Base-by-base conservation (phyloP, 2,329 filamentous ascomycete species). In the Colletotrichum theobromicola region DNA sequence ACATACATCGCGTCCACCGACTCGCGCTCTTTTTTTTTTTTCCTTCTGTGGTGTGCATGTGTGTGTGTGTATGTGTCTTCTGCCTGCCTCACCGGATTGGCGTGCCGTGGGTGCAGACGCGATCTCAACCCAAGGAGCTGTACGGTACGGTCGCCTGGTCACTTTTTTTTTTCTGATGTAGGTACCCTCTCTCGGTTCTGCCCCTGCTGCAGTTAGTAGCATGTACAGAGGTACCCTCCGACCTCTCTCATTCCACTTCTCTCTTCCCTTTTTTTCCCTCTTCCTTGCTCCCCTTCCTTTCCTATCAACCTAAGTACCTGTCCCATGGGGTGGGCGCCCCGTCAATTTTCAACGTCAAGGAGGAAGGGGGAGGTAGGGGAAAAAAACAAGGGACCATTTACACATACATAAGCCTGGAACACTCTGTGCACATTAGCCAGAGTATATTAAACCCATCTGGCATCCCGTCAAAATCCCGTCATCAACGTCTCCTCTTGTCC, bases 381-480 rank as follows among this genome's bases (percentile, higher is more conserved):
- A 37, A 50, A 71, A 71, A 67, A 55, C 57, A 55, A 57, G 55
- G 62, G 69, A 75, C 57, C 46, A 58, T 72, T 72, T 71, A 58
- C 69, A 37, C 69, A 30, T 37, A 61, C 61, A 61, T 60, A 67
- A 67, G 30, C 34, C n/a, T 28, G 13, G 46, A n/a, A 57, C 24
- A 18, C 24, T 35, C 35, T 63, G 35, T 69, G 64, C 63, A 74
- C 61, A 34, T 18, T 69, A 37, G 35, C 60, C 46, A 64, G 55
- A 69, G 58, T 74, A 75, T 75, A 74, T 75, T 75, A 75, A 66
- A 75, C 70, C 64, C 57, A 60, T 37, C 30, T 28, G 53, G 18
- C 32, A 32, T 73, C 73, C 64, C 60, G 46, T 73, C 61, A 42
- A 24, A 18, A 60, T 71, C 60, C 70, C 60, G 50, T 67, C 24